Evolutionary conservation across 208 protist species (phyloP).

Genomic region (Willaertia magna): DNA sequence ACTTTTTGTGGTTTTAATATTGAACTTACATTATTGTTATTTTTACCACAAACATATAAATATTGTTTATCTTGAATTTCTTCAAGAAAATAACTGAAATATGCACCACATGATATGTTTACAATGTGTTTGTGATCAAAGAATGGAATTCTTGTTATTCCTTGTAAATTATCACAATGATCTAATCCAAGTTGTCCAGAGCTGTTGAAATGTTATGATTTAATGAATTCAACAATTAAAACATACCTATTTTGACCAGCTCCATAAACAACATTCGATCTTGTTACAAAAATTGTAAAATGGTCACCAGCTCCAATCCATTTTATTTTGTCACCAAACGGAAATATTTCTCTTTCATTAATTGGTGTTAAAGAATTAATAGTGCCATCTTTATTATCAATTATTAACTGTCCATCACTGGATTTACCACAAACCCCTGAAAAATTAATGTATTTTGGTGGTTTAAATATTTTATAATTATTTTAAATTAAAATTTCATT

Average conservation of each 20-base stretch:
- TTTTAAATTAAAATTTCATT: too few relatives aligned
- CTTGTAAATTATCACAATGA: not conserved
- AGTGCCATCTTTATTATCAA: not conserved
- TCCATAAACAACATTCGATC: not conserved
- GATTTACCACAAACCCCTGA: not conserved
- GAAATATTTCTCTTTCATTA: not conserved
- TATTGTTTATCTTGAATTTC: not conserved
- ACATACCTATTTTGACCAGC: too few relatives aligned
- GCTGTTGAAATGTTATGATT: too few relatives aligned
- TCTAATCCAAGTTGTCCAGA: not conserved
- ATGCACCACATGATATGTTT: not conserved
- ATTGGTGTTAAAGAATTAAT: not conserved
- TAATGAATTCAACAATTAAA: too few relatives aligned
- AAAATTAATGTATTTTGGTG: too few relatives aligned
- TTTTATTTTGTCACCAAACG: not conserved
- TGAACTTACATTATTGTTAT: not conserved
- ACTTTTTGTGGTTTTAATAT: too few relatives aligned
- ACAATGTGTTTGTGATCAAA: not conserved
- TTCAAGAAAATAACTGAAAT: not conserved
- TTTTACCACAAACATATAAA: not conserved
- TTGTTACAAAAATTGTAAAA: not conserved
- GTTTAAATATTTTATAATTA: too few relatives aligned
- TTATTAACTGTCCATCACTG: not conserved
- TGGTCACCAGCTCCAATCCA: not conserved
- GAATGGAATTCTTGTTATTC: not conserved